Evolutionary conservation across 2,329 filamentous ascomycete species (phyloP).

Genomic region (Exophiala aquamarina): DNA sequence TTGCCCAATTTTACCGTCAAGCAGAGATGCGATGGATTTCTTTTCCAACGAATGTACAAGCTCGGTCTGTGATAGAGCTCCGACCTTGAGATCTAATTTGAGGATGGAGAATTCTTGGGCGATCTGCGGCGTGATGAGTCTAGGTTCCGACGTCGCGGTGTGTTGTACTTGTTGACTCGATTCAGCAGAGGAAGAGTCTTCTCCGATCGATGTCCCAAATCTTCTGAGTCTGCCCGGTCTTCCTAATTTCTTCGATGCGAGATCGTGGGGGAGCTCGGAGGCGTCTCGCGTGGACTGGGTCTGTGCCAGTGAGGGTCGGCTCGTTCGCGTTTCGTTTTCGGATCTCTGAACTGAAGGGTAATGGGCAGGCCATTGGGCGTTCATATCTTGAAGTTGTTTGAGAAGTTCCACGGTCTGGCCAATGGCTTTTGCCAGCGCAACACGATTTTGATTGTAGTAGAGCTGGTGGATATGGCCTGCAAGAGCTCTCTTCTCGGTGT

Average conservation of each 20-base stretch:
- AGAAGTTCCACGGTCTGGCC: conserved; percentile 81
- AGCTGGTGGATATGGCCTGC: conserved; percentile 88
- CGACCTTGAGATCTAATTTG: conserved; percentile 91
- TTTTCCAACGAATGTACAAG: conserved; percentile 95
- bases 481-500: conserved; percentile 66
- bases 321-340: conserved; percentile 39
- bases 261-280: conserved; percentile 33
- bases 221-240: conserved; percentile 60
- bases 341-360: conserved; percentile 81
- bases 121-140: conserved; percentile 87
- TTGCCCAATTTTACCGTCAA: conserved; percentile 92
- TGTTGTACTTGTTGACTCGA: conserved; percentile 70
- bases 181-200: conserved; percentile 55
- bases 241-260: conserved; percentile 23
- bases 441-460: conserved; percentile 76
- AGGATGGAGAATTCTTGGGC: conserved; percentile 94
- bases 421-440: conserved; percentile 82
- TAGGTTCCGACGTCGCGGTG: conserved; percentile 66
- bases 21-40: conserved; percentile 78
- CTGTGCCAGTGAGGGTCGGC: conserved; percentile 36
- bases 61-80: conserved; percentile 80
- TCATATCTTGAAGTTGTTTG: conserved; percentile 82
- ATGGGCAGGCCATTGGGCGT: conserved; percentile 87
- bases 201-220: conserved; percentile 70
- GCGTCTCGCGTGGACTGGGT: conserved; percentile 37